These are phyloP conservation scores for Vigna unguiculata DNA, from an alignment of 306 rosid species.

Conservation along the genomic window DNA sequence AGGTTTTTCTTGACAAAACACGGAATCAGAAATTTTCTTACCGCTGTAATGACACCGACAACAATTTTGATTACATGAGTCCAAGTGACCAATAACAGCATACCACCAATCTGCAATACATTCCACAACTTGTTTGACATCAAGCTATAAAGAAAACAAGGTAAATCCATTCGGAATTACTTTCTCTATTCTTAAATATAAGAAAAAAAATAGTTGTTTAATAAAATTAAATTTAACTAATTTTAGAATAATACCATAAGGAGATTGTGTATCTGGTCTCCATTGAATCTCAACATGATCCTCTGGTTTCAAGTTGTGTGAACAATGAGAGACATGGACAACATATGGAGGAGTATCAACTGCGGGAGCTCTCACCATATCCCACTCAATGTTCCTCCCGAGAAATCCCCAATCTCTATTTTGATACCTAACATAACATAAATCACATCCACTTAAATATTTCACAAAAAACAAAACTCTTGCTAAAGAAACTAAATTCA, in stretches of 20 bases:
- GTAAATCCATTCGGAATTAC: too few species aligned
- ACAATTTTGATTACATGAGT: conserved; percentile 46
- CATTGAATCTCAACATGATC: conserved; percentile 83
- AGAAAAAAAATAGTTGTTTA: too few species aligned
- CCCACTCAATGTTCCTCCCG: conserved; percentile 64
- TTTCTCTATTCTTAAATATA: too few species aligned
- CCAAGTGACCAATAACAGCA: conserved; percentile 62
- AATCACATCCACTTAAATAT: too few species aligned
- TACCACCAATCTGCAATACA: conserved; percentile 70
- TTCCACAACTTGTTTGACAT: too few species aligned
- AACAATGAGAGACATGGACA: conserved; percentile 63
- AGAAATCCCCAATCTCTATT: conserved; percentile 54
- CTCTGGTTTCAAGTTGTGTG: conserved; percentile 60
- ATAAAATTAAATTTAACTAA: too few species aligned
- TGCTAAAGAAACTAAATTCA: too few species aligned
- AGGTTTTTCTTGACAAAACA: too few species aligned
- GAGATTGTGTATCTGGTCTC: conserved; percentile 57
- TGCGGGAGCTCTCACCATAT: conserved; percentile 64
- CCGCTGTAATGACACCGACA: conserved; percentile 61
- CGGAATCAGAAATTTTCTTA: conserved; percentile 35
- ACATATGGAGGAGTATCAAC: conserved; percentile 55
- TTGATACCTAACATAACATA: conserved; percentile 56
- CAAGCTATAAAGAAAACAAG: too few species aligned
- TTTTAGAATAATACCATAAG: conserved; percentile 57
- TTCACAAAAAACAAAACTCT: too few species aligned